Evolutionary conservation across 495 filamentous ascomycete species (phyloP).

Genomic region (Penicillium bialowiezense): DNA sequence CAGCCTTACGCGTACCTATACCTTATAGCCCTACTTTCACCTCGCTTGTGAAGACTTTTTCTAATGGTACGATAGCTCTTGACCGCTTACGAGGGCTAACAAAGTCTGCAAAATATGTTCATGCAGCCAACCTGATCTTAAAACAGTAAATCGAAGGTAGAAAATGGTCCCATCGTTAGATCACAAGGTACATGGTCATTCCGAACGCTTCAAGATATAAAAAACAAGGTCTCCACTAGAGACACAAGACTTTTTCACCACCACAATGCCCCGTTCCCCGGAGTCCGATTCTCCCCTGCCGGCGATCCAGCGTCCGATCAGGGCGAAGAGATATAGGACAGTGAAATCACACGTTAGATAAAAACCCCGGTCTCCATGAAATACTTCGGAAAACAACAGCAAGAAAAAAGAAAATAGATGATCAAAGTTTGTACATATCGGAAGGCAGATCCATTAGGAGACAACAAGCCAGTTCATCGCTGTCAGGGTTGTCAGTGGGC

Average conservation of each 20-base stretch:
- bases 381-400: constrained; percentile 17
- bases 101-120: not conserved
- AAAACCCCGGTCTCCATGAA: constrained; percentile 30
- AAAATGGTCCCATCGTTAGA: constrained; percentile 4
- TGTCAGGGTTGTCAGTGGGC: constrained; percentile 9
- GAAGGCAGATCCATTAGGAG: constrained; percentile 34
- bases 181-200: constrained; percentile 11
- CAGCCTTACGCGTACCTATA: no score
- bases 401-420: constrained; percentile 18
- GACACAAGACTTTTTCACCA: constrained; percentile 10
- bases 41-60: no score
- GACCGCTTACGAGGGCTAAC: not conserved
- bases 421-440: constrained; percentile 40
- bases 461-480: constrained; percentile 30
- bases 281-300: constrained; percentile 24
- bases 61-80: no score
- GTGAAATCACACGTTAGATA: constrained; percentile 31
- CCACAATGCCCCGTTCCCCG: constrained; percentile 5
- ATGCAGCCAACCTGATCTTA: constrained; percentile 6
- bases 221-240: constrained; percentile 5
- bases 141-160: constrained; percentile 2
- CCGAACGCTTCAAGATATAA: constrained; percentile 9
- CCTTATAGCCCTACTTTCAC: no score
- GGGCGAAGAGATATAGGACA: constrained; percentile 21
- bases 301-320: constrained; percentile 49